A percentile compares a stretch with the other conserved stretches of the same genome.
Evolutionary conservation across 257 asterid genomes (phyloP).

Genomic region (Parsonsia alboflavescens): DNA sequence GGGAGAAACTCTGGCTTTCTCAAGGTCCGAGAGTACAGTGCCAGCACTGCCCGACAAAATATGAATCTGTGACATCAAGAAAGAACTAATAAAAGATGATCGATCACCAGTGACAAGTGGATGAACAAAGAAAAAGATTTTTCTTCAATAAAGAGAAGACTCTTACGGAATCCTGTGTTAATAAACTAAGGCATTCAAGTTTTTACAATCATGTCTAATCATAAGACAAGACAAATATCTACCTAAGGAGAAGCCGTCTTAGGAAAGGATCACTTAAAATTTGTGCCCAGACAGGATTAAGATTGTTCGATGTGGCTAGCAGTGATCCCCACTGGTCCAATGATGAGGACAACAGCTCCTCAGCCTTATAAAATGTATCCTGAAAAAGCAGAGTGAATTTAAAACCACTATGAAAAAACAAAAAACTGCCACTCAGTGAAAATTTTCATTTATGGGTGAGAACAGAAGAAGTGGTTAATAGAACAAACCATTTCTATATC

Average conservation of each 20-base stretch:
- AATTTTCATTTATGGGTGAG: background rate
- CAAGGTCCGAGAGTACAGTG: conserved; percentile 42
- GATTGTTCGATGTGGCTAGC: conserved; percentile 50
- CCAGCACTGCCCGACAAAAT: conserved; percentile 68
- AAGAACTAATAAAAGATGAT: conserved; percentile 2
- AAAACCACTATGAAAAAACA: background rate
- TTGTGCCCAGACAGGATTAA: conserved; percentile 87
- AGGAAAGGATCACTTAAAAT: conserved; percentile 72
- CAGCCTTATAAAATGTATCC: conserved; percentile 67
- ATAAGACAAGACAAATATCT: conserved; percentile 8
- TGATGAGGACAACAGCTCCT: conserved; percentile 66
- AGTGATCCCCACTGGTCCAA: conserved; percentile 59
- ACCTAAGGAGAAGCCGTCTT: conserved; percentile 86
- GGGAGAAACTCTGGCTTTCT: conserved; percentile 62
- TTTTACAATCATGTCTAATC: background rate
- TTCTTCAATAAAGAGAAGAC: background rate
- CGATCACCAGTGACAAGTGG: background rate
- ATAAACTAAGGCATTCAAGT: background rate
- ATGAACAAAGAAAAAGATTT: background rate
- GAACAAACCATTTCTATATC: conserved; percentile 62
- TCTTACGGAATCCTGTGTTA: too few relatives aligned
- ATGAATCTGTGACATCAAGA: conserved; percentile 56
- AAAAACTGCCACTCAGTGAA: background rate
- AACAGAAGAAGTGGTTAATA: background rate
- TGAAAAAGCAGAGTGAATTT: conserved; percentile 34